Base-by-base conservation (phyloP, 2,329 filamentous ascomycete genomes). In the Didymella arachidicola region DNA sequence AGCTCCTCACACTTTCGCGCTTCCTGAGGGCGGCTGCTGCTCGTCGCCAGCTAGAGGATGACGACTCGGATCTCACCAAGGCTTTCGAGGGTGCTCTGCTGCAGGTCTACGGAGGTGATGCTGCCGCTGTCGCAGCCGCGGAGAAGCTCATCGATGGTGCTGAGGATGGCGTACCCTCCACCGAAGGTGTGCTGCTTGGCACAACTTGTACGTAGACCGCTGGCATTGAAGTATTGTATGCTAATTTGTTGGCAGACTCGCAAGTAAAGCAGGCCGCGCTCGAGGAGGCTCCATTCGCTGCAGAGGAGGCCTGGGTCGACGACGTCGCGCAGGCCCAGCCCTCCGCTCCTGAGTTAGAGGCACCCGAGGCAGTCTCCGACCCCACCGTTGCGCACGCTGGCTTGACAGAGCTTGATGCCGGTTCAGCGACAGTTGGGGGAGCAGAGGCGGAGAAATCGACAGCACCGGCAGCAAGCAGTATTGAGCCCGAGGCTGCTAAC, bases 21-120 rank as follows among this genome's bases (percentile, higher is more conserved):
- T 96, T 95, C 81, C 81, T 95, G 64, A 87, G 90, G 65, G 84
- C 93, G 36, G 91, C 91, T 59, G 91, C 91, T 57, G 88, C 90
- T 68, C 84, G 86, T 75, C 87, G 91, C 65, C 86, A 90, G 68
- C 83, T 86, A 19, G 88, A 91, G 72, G 90, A 88, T 60, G 83
- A 90, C 63, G 84, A 90, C 67, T 83, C 85, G 5, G 90, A 93
- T 57, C 90, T 94, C 80, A 92, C 88, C 77, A 87, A 88, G 77
- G 92, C 91, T 34, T 87, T 95, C 59, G 91, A 96, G 79, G 91
- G 91, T 51, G 87, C 92, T 32, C 82, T 96, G 57, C 82, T 93
- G 45, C 84, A 89, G 60, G 89, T 95, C 30, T 95, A 96, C 78
- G 86, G 87, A 44, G 92, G 91, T 45, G 90, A 94, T 70, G 85